Conservation (phyloP, 345 rosid genomes). For the Punica granatum region DNA sequence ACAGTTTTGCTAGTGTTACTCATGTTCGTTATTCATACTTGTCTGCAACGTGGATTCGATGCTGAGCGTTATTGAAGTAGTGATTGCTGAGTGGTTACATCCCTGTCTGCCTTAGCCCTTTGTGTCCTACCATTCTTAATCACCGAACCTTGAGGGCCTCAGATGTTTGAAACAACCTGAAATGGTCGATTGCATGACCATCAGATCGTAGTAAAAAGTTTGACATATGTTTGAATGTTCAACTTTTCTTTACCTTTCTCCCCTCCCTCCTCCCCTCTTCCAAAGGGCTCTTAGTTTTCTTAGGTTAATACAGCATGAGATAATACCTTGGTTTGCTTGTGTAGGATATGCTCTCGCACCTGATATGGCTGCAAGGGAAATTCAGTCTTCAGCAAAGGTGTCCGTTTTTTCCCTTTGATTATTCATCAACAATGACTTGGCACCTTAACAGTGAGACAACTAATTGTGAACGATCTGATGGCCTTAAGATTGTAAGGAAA, state of each 20-base stretch:
- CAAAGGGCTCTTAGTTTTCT: background rate
- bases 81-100: background rate
- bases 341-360: constrained; percentile 83
- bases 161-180: background rate
- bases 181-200: background rate
- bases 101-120: background rate
- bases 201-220: background rate
- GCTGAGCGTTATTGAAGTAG: too few relatives aligned
- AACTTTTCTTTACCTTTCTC: background rate
- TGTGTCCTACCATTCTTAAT: background rate
- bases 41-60: too few relatives aligned
- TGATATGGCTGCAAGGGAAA: constrained; percentile 92
- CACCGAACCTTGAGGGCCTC: background rate
- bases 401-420: background rate
- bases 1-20: too few relatives aligned
- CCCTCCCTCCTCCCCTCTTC: background rate
- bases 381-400: constrained; percentile 84
- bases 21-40: too few relatives aligned
- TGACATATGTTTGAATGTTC: background rate
- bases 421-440: background rate
- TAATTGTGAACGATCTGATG: too few relatives aligned
- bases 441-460: background rate
- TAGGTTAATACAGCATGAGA: background rate
- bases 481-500: too few relatives aligned
- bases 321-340: background rate